Percentiles rank a stretch among this genome's conserved stretches.
Conservation (phyloP, 139 green algal species). For the Chlamydomonas applanata region DNA sequence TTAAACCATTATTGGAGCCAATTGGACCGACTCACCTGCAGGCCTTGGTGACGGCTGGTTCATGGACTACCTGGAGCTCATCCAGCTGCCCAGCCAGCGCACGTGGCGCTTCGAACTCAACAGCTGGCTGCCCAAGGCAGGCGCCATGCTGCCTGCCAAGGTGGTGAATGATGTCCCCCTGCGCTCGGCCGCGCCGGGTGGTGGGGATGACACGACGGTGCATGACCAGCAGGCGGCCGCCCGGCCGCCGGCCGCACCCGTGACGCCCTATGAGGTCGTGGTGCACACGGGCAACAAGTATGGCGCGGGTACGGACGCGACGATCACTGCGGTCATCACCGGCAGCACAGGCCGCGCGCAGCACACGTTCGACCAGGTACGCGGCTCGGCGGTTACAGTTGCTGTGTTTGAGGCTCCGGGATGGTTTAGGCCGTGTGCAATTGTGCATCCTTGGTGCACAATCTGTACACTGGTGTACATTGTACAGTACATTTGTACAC, state of each 20-base stretch:
- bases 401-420: no score
- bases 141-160: conserved; percentile 12
- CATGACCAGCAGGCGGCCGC: not conserved
- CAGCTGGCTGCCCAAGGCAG: conserved; percentile 37
- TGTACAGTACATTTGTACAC: no score
- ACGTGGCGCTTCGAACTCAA: conserved; percentile 35
- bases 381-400: not conserved
- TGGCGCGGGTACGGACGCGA: conserved; percentile 50
- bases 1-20: not conserved
- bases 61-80: conserved; percentile 30
- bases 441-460: no score
- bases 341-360: conserved; percentile 6
- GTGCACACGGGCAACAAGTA: conserved; percentile 42
- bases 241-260: not conserved
- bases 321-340: not conserved
- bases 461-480: no score
- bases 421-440: no score
- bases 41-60: conserved; percentile 37
- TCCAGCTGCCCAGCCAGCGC: conserved; percentile 34
- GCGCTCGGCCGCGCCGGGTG: not conserved
- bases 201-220: not conserved
- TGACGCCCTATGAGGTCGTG: conserved; percentile 23
- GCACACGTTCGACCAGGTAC: conserved; percentile 29
- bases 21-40: not conserved
- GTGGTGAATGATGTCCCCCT: conserved; percentile 35